Evolutionary conservation across 2,329 filamentous ascomycete species (phyloP).

Genomic region (Fusarium sp.): DNA sequence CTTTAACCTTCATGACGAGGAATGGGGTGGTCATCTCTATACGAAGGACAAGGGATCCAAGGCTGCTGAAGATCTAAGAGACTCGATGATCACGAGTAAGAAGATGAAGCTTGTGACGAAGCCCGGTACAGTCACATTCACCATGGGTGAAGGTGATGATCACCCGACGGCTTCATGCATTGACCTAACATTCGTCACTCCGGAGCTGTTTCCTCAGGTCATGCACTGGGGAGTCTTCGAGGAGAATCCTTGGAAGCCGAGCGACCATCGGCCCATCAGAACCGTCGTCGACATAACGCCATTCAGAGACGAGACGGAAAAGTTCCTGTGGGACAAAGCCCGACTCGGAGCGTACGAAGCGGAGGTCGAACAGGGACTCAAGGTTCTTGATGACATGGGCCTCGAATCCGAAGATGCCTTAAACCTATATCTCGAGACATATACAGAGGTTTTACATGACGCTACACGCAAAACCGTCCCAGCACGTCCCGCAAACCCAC

Average conservation of each 20-base stretch:
- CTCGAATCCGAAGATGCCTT: neutral
- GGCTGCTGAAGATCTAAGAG: neutral
- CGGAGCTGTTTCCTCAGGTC: neutral
- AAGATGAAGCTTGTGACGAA: neutral
- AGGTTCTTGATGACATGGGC: neutral
- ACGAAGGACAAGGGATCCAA: neutral
- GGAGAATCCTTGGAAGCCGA: neutral
- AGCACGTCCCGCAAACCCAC: neutral
- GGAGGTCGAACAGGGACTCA: neutral
- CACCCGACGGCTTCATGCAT: neutral
- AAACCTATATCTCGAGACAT: neutral
- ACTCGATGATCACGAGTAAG: neutral
- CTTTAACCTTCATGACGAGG: constrained; percentile 5
- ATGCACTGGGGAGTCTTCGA: neutral
- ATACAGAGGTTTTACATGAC: neutral
- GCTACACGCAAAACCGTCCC: neutral
- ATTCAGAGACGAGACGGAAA: neutral
- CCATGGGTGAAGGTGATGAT: neutral
- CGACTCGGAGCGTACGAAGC: neutral
- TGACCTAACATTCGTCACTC: constrained; percentile 9
- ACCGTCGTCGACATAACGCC: neutral
- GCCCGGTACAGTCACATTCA: neutral
- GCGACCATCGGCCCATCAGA: constrained; percentile 1
- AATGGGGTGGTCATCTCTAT: neutral
- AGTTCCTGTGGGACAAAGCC: neutral